Conservation (phyloP, 495 filamentous ascomycete species). For the Aspergillus biplanus region DNA sequence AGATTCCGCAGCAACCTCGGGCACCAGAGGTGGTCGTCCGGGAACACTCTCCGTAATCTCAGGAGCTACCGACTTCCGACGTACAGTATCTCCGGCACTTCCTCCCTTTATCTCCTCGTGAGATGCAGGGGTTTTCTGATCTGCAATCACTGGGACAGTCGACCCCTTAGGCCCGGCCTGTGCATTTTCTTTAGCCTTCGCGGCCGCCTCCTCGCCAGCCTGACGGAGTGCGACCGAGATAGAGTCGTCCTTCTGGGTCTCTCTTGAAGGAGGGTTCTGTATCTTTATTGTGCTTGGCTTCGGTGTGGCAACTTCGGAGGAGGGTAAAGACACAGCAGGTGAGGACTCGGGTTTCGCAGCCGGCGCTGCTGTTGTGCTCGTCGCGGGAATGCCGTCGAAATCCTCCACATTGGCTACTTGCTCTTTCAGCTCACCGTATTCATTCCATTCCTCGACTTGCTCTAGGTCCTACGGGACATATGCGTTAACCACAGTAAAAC, state of each 20-base stretch:
- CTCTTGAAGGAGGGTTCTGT: slow-evolving; percentile 45
- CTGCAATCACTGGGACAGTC: slow-evolving; percentile 17
- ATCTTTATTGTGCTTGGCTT: slow-evolving; percentile 48
- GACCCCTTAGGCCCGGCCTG: slow-evolving; percentile 13
- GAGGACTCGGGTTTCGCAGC: slow-evolving; percentile 29
- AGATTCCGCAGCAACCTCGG: slow-evolving; percentile 48
- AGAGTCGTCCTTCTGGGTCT: slow-evolving; percentile 36
- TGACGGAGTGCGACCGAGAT: slow-evolving; percentile 62
- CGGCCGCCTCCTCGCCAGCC: slow-evolving; percentile 71
- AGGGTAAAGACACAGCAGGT: slow-evolving; percentile 40
- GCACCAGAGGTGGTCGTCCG: slow-evolving; percentile 43
- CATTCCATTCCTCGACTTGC: slow-evolving; percentile 98
- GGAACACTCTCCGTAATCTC: slow-evolving; percentile 32
- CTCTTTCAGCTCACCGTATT: slow-evolving; percentile 92
- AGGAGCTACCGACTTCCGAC: slow-evolving; percentile 36
- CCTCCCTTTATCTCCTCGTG: slow-evolving; percentile 17
- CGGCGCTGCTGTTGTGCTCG: slow-evolving; percentile 47
- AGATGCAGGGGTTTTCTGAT: slow-evolving; percentile 10
- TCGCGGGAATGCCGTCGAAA: slow-evolving; percentile 42
- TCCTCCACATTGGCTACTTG: slow-evolving; percentile 60
- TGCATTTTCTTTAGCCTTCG: slow-evolving; percentile 50
- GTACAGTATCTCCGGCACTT: slow-evolving; percentile 28
- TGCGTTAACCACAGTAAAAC: slow-evolving; percentile 1
- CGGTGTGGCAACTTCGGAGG: slow-evolving; percentile 36
- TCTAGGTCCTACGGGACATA: slow-evolving; percentile 72